A percentile compares a stretch with the other conserved stretches of the same genome.
phyloP scores from a whole-genome alignment of 1,139 yeast species.

The Geotrichum histeridarum region DNA sequence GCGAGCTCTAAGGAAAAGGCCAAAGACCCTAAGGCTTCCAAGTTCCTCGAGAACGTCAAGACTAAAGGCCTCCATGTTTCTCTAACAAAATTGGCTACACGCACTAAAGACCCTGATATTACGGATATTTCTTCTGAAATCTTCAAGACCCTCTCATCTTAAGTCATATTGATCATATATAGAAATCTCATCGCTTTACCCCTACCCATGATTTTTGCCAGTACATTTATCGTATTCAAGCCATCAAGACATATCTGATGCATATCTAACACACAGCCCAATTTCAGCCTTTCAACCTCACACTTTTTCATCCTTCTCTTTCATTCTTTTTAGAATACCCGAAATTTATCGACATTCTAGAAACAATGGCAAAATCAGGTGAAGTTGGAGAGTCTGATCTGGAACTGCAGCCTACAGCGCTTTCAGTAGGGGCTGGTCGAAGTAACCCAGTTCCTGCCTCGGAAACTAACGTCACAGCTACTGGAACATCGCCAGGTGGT shows the following conservation, averaged over 20 bases:
- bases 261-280: too few species aligned
- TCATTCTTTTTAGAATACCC: too few species aligned
- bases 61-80: neutral
- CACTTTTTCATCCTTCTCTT: neutral
- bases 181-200: too few species aligned
- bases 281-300: neutral
- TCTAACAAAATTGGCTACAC: conserved; percentile 10
- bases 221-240: neutral
- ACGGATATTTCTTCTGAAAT: conserved; percentile 9
- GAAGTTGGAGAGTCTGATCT: conserved; percentile 4
- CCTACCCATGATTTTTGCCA: too few species aligned
- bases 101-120: conserved; percentile 13
- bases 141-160: neutral
- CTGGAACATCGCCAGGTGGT: conserved; percentile 6
- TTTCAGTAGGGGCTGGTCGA: neutral
- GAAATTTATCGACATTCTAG: neutral
- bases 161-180: neutral
- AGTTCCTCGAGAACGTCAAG: conserved; percentile 1
- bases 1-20: neutral
- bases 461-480: conserved; percentile 8
- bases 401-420: conserved; percentile 11
- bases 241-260: neutral
- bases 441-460: conserved; percentile 7
- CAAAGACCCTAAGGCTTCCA: neutral
- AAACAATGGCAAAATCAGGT: neutral